Percentiles rank a stretch among this genome's conserved stretches.
These are phyloP conservation scores for Penicillium frequentans DNA, from an alignment of 2,329 filamentous ascomycete genomes.

Conservation along the genomic window DNA sequence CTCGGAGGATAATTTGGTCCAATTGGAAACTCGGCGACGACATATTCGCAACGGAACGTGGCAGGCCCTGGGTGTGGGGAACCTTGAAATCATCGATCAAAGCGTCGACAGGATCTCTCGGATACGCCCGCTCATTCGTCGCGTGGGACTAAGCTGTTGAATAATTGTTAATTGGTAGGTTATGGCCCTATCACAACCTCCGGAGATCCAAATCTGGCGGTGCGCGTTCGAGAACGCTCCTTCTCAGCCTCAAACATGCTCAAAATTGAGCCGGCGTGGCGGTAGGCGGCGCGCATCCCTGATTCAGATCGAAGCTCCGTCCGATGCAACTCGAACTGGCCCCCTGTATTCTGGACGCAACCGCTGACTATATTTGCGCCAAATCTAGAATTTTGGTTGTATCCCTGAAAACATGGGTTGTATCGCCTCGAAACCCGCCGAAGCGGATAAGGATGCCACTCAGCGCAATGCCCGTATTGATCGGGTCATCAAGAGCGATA, in stretches of 20 bases:
- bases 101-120: conserved; percentile 5
- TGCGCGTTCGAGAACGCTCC: not conserved
- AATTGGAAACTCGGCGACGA: conserved; percentile 22
- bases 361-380: not conserved
- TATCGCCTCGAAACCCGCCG: conserved; percentile 42
- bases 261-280: not conserved
- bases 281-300: conserved; percentile 19
- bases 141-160: conserved; percentile 1
- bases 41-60: conserved; percentile 21
- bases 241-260: not conserved
- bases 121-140: conserved; percentile 9
- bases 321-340: not conserved
- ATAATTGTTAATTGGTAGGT: conserved; percentile 10
- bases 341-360: not conserved
- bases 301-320: conserved; percentile 17
- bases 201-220: not conserved
- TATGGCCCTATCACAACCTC: not conserved
- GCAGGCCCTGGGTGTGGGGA: conserved; percentile 21
- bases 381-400: not conserved
- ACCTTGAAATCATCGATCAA: conserved; percentile 12
- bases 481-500: conserved; percentile 78
- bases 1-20: conserved; percentile 19
- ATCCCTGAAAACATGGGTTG: conserved; percentile 43
- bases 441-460: conserved; percentile 43
- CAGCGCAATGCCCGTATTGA: conserved; percentile 70